Base-by-base conservation (phyloP, 2,329 filamentous ascomycete genomes). In the Orbilia quercus region DNA sequence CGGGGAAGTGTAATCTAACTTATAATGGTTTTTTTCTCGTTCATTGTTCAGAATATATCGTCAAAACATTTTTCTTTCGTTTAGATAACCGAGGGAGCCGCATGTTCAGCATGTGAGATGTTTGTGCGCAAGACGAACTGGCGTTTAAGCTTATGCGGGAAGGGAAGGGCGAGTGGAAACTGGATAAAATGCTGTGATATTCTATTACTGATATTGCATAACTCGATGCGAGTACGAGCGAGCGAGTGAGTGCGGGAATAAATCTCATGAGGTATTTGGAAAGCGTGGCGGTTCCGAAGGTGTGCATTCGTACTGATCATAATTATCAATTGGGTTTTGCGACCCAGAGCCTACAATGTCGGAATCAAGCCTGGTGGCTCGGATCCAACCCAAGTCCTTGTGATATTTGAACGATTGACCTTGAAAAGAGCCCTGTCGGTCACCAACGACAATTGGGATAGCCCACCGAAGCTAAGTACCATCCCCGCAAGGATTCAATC, bases 31-130 rank as follows among this genome's bases (percentile, higher is more conserved):
- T 20, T 36, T 53, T 54, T 18, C 34, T 16, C 11, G 25, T 20
- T n/a, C 31, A 20, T 44, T 70, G 25, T 55, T 34, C 36, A 42
- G 60, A 44, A 60, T 59, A 60, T 25, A 31, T 18, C 16, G 6
- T 18, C n/a, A n/a, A 18, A 51, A 16, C 28, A 34, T 34, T 34
- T 44, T 31, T 18, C 9, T 28, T 20, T 70, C 28, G 48, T 34
- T 25, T 42, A 70, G 57, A 63, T 70, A 70, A 63, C 66, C 66
- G 66, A 71, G 66, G 65, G 66, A 63, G 66, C 57, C 66, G 45
- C 58, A 57, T 25, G 34, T 53, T 42, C 45, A 42, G 51, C 66
- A 71, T 71, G 66, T 71, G 66, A 71, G 58, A 63, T n/a, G 66
- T 71, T 58, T 71, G 66, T 71, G 66, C 66, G 51, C 53, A 40